A percentile compares a stretch with the other conserved stretches of the same genome.
Conservation (phyloP, 176 grass and related monocot genomes). For the Musa itinerans region DNA sequence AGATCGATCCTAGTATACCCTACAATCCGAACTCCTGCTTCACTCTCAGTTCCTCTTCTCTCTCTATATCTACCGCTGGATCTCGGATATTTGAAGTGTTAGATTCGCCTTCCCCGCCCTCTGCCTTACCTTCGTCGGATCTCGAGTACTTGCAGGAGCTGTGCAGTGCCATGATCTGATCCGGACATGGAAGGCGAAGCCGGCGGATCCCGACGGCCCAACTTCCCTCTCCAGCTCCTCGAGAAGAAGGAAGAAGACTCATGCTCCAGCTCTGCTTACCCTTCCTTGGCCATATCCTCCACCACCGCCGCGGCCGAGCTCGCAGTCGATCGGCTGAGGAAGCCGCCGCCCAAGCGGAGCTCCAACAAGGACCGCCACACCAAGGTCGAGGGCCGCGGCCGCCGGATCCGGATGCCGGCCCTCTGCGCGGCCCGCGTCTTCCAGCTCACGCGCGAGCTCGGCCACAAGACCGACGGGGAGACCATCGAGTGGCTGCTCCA, state of each 20-base stretch:
- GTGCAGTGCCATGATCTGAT: slow-evolving; percentile 3
- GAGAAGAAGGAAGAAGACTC: slow-evolving; percentile 28
- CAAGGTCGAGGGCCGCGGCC: slow-evolving; percentile 28
- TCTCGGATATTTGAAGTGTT: background rate
- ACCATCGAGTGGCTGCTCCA: slow-evolving; percentile 32
- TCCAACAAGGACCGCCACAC: slow-evolving; percentile 29
- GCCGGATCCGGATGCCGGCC: slow-evolving; percentile 29
- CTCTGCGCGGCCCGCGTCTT: slow-evolving; percentile 26
- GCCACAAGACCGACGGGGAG: slow-evolving; percentile 30
- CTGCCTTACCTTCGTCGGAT: background rate
- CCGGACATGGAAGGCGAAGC: slow-evolving; percentile 14
- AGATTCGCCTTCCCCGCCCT: too few relatives aligned
- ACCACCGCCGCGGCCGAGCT: background rate
- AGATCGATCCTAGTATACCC: background rate
- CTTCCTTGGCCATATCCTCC: slow-evolving; percentile 18
- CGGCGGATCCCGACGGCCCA: slow-evolving; percentile 11
- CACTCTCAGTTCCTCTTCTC: background rate
- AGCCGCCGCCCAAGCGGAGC: slow-evolving; percentile 20
- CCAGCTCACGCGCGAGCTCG: slow-evolving; percentile 29
- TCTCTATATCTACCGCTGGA: too few relatives aligned
- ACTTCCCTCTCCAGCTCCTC: slow-evolving; percentile 22
- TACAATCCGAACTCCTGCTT: too few relatives aligned
- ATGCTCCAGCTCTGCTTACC: slow-evolving; percentile 15
- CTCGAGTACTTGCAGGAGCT: background rate
- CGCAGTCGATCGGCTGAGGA: background rate